These are phyloP conservation scores for Scenedesmus sp. DNA, from an alignment of 163 green algal species.

Conservation along the genomic window DNA sequence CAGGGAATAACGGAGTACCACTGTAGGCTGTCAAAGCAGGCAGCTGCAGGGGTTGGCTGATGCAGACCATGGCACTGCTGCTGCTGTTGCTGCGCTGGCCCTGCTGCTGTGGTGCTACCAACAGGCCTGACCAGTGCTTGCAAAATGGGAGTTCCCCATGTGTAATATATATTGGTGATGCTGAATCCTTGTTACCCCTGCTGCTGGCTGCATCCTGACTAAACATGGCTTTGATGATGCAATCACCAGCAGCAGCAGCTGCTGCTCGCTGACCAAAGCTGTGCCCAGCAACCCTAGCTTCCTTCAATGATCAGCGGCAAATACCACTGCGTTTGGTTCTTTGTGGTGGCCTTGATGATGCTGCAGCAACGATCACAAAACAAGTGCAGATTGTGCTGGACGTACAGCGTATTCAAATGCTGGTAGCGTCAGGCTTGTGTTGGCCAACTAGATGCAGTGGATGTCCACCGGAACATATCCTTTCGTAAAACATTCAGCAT, in stretches of 20 bases:
- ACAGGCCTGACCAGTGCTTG: background rate
- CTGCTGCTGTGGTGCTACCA: background rate
- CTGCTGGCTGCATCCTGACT: background rate
- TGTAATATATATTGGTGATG: background rate
- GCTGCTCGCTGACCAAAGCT: background rate
- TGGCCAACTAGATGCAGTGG: background rate
- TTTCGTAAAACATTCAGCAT: background rate
- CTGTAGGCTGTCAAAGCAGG: background rate
- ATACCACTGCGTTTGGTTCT: background rate
- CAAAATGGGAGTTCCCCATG: background rate
- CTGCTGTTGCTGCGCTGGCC: background rate
- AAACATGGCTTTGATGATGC: background rate
- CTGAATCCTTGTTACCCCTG: background rate
- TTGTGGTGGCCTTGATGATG: background rate
- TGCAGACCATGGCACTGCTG: background rate
- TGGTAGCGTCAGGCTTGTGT: background rate
- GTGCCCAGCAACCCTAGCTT: background rate
- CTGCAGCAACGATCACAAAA: background rate
- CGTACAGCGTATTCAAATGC: background rate
- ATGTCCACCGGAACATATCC: background rate
- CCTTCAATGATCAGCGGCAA: background rate
- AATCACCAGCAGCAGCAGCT: background rate
- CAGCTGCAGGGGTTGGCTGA: background rate
- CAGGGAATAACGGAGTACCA: background rate
- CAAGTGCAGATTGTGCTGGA: background rate